phyloP scores from a whole-genome alignment of 805 yeast species.

The Brettanomyces bruxellensis region DNA sequence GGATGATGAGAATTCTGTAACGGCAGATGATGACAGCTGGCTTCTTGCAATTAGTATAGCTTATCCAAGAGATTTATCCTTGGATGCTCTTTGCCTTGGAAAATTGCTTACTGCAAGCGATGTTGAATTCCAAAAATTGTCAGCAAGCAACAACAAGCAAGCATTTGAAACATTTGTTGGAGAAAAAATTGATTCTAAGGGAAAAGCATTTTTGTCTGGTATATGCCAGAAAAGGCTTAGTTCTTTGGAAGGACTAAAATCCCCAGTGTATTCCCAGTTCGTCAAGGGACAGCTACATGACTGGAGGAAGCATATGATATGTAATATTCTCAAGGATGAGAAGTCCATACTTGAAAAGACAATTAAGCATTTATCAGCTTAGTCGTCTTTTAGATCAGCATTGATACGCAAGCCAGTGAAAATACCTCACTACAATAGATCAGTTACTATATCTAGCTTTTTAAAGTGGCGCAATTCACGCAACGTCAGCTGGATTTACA shows the following conservation, averaged over 20 bases:
- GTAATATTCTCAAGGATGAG: neutral
- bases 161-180: neutral
- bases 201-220: neutral
- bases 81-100: neutral
- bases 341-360: neutral
- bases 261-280: neutral
- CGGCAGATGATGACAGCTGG: slow-evolving; percentile 2
- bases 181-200: neutral
- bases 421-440: too few species aligned
- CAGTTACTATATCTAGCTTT: too few species aligned
- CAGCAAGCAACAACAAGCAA: neutral
- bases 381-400: too few species aligned
- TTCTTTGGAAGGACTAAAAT: neutral
- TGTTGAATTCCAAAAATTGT: neutral
- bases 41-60: slow-evolving; percentile 3
- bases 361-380: too few species aligned
- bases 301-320: neutral
- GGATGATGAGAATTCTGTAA: neutral
- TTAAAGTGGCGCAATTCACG: too few species aligned
- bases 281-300: neutral
- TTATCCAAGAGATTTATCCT: slow-evolving; percentile 9
- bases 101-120: neutral
- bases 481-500: too few species aligned
- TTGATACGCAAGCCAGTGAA: too few species aligned
- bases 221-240: neutral